Conservation (phyloP, 2,329 filamentous ascomycete genomes). For the Epichloe hybrida region DNA sequence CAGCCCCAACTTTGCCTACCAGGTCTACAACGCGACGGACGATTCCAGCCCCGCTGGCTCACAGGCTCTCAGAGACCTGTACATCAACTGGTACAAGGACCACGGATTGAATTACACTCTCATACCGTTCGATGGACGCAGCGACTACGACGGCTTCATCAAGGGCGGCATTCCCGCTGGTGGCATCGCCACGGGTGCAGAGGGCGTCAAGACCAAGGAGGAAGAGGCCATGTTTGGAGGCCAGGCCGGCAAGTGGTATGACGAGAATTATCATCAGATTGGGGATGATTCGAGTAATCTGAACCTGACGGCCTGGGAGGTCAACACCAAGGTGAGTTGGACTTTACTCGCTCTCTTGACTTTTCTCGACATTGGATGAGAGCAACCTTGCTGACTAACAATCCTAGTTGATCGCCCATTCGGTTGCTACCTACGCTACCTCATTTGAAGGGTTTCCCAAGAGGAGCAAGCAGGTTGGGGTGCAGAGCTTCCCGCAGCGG, state of each 20-base stretch:
- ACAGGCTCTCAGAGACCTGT: conserved; percentile 53
- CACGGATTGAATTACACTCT: conserved; percentile 53
- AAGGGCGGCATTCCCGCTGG: conserved; percentile 58
- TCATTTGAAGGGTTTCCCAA: conserved; percentile 54
- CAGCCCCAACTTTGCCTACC: conserved; percentile 52
- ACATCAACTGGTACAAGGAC: conserved; percentile 50
- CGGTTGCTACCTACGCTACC: conserved; percentile 54
- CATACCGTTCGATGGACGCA: conserved; percentile 65
- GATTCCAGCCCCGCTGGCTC: conserved; percentile 57
- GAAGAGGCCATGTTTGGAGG: conserved; percentile 60
- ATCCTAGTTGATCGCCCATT: conserved; percentile 52
- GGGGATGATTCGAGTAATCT: conserved; percentile 47
- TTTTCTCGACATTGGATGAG: not conserved
- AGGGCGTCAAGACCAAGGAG: conserved; percentile 57
- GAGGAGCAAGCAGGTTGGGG: conserved; percentile 23
- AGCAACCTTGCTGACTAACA: not conserved
- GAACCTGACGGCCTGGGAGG: conserved; percentile 45
- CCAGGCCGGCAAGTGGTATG: conserved; percentile 44
- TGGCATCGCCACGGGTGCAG: conserved; percentile 65
- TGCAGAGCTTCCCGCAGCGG: conserved; percentile 16
- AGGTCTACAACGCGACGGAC: conserved; percentile 62
- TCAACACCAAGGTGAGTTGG: conserved; percentile 41
- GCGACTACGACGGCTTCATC: conserved; percentile 70
- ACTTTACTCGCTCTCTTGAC: conserved; percentile 8
- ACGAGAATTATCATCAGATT: conserved; percentile 48